phyloP scores from a whole-genome alignment of 768 basidiomycete genomes.

The Wakefieldia striispora region DNA sequence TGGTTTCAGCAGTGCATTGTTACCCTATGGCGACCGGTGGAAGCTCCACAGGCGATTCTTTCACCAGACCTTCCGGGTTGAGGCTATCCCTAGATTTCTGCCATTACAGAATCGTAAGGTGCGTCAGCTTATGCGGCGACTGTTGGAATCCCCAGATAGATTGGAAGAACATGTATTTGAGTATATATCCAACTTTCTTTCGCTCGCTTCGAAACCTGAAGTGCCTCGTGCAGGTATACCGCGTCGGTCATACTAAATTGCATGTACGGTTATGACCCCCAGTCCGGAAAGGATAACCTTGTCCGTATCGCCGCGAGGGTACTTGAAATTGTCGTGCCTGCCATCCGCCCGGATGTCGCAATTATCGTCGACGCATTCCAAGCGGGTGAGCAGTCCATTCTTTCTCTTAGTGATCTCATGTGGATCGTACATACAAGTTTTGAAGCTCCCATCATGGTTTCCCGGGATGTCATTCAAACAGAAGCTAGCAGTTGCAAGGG shows the following conservation, averaged over 20 bases:
- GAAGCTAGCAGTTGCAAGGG: neutral
- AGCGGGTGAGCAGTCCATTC: neutral
- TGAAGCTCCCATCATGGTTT: constrained; percentile 9
- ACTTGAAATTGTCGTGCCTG: neutral
- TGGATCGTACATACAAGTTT: neutral
- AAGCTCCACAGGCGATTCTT: constrained; percentile 11
- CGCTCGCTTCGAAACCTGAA: too few relatives aligned
- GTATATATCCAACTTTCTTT: too few relatives aligned
- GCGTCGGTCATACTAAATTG: too few relatives aligned
- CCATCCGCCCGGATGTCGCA: neutral
- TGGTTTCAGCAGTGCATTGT: neutral
- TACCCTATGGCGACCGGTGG: constrained; percentile 11
- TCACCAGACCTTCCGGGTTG: constrained; percentile 6
- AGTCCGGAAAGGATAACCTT: too few relatives aligned
- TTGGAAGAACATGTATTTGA: too few relatives aligned
- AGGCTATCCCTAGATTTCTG: neutral
- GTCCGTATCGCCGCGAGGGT: too few relatives aligned
- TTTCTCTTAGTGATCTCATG: neutral
- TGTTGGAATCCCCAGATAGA: too few relatives aligned
- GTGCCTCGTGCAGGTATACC: too few relatives aligned
- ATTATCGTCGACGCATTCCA: neutral
- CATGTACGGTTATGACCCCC: too few relatives aligned
- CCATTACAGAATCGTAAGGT: too few relatives aligned
- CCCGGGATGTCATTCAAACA: constrained; percentile 15
- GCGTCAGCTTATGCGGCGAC: too few relatives aligned